Evolutionary conservation across 768 basidiomycete species (phyloP).

Genomic region (Boletus rubescentipes): DNA sequence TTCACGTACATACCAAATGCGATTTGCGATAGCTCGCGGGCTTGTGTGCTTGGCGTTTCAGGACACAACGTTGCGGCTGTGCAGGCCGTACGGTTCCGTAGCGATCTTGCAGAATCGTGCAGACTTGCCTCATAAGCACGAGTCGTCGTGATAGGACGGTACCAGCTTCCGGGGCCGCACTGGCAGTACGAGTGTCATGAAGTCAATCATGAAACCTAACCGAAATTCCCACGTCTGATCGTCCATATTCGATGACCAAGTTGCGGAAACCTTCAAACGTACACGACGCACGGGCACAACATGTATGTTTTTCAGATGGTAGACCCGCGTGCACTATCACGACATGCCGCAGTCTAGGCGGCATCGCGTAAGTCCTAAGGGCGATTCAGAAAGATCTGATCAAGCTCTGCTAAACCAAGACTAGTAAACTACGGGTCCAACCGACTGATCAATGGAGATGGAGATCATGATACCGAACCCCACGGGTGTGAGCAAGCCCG

Average conservation of each 20-base stretch:
- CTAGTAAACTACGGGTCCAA: neutral
- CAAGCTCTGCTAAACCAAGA: neutral
- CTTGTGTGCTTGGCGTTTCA: constrained; percentile 18
- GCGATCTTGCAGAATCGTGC: neutral
- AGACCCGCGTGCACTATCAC: neutral
- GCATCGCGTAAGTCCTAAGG: constrained; percentile 5
- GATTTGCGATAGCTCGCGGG: neutral
- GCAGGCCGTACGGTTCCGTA: no score
- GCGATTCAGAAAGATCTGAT: neutral
- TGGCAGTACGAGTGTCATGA: neutral
- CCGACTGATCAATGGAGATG: no score
- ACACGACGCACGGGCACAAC: no score
- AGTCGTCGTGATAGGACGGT: neutral
- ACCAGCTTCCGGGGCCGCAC: no score
- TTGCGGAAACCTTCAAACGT: no score
- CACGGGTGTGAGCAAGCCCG: neutral
- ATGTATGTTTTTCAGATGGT: no score
- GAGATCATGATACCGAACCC: neutral
- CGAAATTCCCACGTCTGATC: neutral
- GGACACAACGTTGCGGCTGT: neutral
- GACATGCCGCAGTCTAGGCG: constrained; percentile 17
- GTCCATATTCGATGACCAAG: neutral
- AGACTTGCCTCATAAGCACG: neutral
- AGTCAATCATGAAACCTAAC: neutral
- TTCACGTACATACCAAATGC: neutral